Evolutionary conservation across 2,329 filamentous ascomycete species (phyloP), one percentile per base, ranked within the genome.

Genomic region (Colletotrichum melonis): DNA sequence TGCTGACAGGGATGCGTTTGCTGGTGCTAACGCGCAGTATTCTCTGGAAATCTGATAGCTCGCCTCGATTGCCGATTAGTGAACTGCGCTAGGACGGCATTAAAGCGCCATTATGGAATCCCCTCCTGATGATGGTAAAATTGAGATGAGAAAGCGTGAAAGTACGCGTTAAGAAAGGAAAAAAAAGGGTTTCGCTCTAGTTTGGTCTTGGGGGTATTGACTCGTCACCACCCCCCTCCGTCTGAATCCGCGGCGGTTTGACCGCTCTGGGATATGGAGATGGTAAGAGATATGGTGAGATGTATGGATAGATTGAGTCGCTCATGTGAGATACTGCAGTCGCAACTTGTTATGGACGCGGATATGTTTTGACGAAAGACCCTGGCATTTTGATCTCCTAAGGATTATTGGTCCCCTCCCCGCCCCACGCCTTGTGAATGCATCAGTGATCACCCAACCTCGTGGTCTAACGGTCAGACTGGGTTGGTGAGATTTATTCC

Each of bases 1-100:
- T 52, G 26, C 24, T 22, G 65, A 57, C 64, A 69, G 58, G 69
- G 70, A 30, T 55, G 14, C 28, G 52, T 52, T 26, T 35, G 42
- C 14, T 64, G 30, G 14, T 14, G 9, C 30, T 57, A 42, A 14
- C 19, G 38, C 38, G 38, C 38, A 16, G 38, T 42, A 5, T n/a
- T 56, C 52, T 57, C 58, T 72, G 54, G 42, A 63, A 69, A 72
- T 55, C 70, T 72, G 70, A 72, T 59, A 64, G 70, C 70, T 62
- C 56, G 12, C 32, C 12, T 32, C 55, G 59, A 69, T 69, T 59
- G 59, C 66, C 65, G 66, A 69, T 72, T 72, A 72, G 42, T 72
- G 30, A 69, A 69, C 70, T 2, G 46, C 59, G 55, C 66, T 59
- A 69, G 32, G 54, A n/a, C 60, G n/a, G 26, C 60, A 22, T 46